Evolutionary conservation across 2,329 filamentous ascomycete species (phyloP), one percentile per base, ranked within the genome.

Genomic region (Alternaria novae-zelandiae): DNA sequence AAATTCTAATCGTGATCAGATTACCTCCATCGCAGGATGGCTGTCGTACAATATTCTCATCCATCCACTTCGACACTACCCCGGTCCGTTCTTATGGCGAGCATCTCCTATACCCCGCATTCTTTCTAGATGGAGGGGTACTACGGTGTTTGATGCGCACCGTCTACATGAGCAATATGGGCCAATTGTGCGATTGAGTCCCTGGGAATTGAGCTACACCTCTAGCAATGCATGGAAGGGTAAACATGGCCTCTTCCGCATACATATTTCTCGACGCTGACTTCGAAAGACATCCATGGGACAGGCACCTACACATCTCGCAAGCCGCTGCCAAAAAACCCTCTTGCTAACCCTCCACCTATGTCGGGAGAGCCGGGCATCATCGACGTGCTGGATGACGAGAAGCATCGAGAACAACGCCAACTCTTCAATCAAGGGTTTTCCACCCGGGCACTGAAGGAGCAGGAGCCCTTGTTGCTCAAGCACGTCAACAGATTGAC

Each of bases 151-250:
- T 41, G 53, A 57, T 5, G 45, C 46, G 51, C 63, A 57, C 30
- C 46, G 43, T 10, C 51, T 65, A 6, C 66, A 68, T 32, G 30
- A 66, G 21, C 51, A 26, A 15, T 67, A 68, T 44, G 66, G 66
- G 20, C 41, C 44, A 46, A 49, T 65, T 13, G 66, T 67, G 12
- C 58, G 66, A 5, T 13, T 68, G 26, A 57, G 57, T 8, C 64
- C 66, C 15, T 50, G 57, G 41, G 46, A 62, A 32, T 36, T 67
- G 45, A 57, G 62, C 41, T 62, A 57, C 30, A 62, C 36, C 3
- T 41, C 28, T 20, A 45, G 49, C 41, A 21, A 57, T 17, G 65
- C 62, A 43, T 65, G 65, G 65, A 62, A 65, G 28, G 65, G 57
- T 43, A 65, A 54, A 20, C 30, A 49, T 25, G 3, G 20, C 12